These are phyloP conservation scores for Citrus glauca DNA, from an alignment of 345 rosid genomes.

Conservation along the genomic window DNA sequence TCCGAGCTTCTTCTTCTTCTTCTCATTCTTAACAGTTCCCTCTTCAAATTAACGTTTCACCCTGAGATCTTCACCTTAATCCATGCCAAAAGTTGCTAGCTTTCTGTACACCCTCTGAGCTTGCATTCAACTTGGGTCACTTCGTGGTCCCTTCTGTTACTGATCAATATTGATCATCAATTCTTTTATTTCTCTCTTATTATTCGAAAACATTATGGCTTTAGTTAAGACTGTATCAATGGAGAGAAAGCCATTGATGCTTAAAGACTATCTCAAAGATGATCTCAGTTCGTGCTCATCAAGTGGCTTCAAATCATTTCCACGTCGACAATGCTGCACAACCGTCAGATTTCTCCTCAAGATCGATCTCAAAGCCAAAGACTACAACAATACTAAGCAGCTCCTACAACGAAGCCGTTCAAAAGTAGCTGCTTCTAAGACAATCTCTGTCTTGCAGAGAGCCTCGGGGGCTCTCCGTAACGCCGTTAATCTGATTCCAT, in stretches of 20 bases:
- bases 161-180: background rate
- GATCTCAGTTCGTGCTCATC: slow-evolving; percentile 91
- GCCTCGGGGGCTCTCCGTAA: slow-evolving; percentile 58
- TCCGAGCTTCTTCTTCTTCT: slow-evolving; percentile 27
- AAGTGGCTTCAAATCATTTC: slow-evolving; percentile 79
- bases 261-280: slow-evolving; percentile 72
- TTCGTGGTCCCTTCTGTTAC: background rate
- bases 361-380: slow-evolving; percentile 42
- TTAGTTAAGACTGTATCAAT: slow-evolving; percentile 10
- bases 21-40: slow-evolving; percentile 9
- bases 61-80: slow-evolving; percentile 19
- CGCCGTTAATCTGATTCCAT: slow-evolving; percentile 59
- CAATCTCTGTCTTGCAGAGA: slow-evolving; percentile 51
- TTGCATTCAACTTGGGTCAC: background rate
- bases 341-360: slow-evolving; percentile 68
- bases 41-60: background rate
- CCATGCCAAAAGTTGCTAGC: background rate
- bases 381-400: slow-evolving; percentile 1
- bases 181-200: background rate
- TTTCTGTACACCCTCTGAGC: background rate
- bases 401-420: slow-evolving; percentile 26
- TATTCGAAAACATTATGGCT: slow-evolving; percentile 18
- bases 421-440: slow-evolving; percentile 31
- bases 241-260: slow-evolving; percentile 43
- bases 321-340: slow-evolving; percentile 66